These are phyloP conservation scores for Trametes cinnabarina DNA, from an alignment of 768 basidiomycete genomes.

Conservation along the genomic window DNA sequence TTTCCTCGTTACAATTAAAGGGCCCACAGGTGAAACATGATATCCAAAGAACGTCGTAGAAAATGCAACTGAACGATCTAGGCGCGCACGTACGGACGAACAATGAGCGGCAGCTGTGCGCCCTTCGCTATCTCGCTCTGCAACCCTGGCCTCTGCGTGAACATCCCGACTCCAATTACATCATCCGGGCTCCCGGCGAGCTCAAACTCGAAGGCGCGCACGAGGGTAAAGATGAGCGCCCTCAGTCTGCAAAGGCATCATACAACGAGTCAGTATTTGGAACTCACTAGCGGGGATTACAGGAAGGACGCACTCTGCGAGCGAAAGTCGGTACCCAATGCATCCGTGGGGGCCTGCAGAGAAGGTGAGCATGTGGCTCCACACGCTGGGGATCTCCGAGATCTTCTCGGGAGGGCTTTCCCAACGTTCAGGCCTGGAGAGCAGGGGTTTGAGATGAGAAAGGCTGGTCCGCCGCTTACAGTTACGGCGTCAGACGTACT, in stretches of 20 bases:
- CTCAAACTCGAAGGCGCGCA: slow-evolving; percentile 31
- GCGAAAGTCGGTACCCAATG: slow-evolving; percentile 63
- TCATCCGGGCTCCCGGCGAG: slow-evolving; percentile 24
- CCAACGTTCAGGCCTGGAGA: slow-evolving; percentile 64
- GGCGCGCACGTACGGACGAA: slow-evolving; percentile 5
- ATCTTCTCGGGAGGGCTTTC: slow-evolving; percentile 41
- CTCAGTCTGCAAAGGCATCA: slow-evolving; percentile 25
- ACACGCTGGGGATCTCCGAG: slow-evolving; percentile 53
- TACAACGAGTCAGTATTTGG: no score
- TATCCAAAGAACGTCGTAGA: no score
- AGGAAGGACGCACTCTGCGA: slow-evolving; percentile 47
- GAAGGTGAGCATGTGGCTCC: slow-evolving; percentile 60
- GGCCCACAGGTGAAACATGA: no score
- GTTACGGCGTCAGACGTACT: slow-evolving; percentile 30
- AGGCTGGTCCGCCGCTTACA: neutral
- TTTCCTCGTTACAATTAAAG: no score
- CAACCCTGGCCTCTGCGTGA: slow-evolving; percentile 25
- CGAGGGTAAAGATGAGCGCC: slow-evolving; percentile 30
- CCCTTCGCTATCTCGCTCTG: slow-evolving; percentile 14
- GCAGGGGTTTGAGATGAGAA: neutral
- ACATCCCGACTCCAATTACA: slow-evolving; percentile 15
- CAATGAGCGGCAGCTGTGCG: slow-evolving; percentile 24
- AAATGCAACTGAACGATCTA: neutral
- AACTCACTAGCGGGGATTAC: no score
- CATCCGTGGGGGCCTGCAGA: slow-evolving; percentile 61